Evolutionary conservation across 805 yeast genomes (phyloP), one percentile per base, ranked within the genome.

Genomic region (Cyberlindnera euphorbiae): DNA sequence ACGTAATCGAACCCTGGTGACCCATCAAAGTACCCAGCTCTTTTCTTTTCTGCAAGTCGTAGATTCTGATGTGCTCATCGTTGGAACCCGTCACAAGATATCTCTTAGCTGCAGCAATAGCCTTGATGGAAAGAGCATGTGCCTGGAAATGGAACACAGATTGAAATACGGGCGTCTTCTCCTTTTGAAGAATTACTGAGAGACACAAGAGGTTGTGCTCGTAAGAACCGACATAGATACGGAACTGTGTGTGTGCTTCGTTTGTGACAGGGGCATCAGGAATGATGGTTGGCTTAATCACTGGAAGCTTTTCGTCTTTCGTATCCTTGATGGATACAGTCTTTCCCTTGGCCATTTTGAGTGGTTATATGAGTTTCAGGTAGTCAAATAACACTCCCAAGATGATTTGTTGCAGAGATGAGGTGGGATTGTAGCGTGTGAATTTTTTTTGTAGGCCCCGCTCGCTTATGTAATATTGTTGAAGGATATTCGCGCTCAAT

Each of bases 111-210:
- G 79, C 66, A 45, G 90, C 96, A 47, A 93, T 69, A 32, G 93
- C 72, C 58, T 89, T 82, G 38, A 93, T 86, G 24, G 96, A 83
- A 34, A 87, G 70, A 0, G 96, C 69, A 61, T 93, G 98, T 1
- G 98, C 95, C 50, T 90, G 87, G 62, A 93, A 90, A 59, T 93
- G 97, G 67, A 93, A 93, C 28, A 93, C 80, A 3, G 97, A 96
- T 30, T 87, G 88, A 64, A 93, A 93, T 8, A 85, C 68, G 1
- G 88, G 79, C 8, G 71, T 66, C 35, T 60, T 62, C 15, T 47
- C 59, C n/a, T 53, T 44, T 2, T 77, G 73, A 17, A 86, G 50
- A n/a, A 79, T 71, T 29, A 86, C 64, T 2, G 96, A 85, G 12
- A 88, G 68, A 66, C 97, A 88, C 27, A 89, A 64, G 31, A 93